Conservation (phyloP, 2,329 filamentous ascomycete species). For the Pseudogymnoascus pannorum region DNA sequence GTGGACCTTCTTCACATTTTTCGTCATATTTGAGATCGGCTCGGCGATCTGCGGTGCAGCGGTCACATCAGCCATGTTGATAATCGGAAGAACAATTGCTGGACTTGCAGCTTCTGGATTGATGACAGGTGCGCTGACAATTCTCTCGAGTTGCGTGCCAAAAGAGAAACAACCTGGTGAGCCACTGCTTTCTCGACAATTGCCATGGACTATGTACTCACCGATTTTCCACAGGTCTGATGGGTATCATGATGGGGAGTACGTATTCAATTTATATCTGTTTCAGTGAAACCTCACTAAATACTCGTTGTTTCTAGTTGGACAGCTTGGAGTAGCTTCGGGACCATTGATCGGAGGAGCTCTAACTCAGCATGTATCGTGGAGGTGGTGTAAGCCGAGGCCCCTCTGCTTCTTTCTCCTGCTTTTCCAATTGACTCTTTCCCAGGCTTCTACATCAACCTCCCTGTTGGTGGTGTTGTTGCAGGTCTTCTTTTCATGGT, state of each 20-base stretch:
- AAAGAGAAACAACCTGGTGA: background rate
- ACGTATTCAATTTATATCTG: too few species aligned
- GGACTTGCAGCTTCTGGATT: constrained; percentile 44
- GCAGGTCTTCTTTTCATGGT: constrained; percentile 32
- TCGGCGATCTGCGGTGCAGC: constrained; percentile 47
- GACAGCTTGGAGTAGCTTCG: background rate
- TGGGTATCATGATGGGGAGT: too few species aligned
- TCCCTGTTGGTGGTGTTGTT: constrained; percentile 32
- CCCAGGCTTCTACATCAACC: constrained; percentile 30
- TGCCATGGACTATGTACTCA: too few species aligned
- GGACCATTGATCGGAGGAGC: constrained; percentile 31
- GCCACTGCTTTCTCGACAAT: too few species aligned
- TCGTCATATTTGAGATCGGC: constrained; percentile 48
- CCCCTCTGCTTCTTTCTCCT: too few species aligned
- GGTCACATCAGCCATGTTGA: constrained; percentile 43
- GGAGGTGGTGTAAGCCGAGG: constrained; percentile 30
- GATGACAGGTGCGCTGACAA: constrained; percentile 44
- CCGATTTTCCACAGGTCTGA: too few species aligned
- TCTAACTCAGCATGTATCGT: constrained; percentile 30
- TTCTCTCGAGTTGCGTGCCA: constrained; percentile 35
- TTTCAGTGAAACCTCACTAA: too few species aligned
- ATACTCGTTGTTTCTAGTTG: background rate
- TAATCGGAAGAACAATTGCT: constrained; percentile 46
- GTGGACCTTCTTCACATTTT: constrained; percentile 28
- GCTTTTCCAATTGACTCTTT: background rate